Base-by-base conservation (phyloP, 257 asterid genomes). In the Fraxinus pennsylvanica region DNA sequence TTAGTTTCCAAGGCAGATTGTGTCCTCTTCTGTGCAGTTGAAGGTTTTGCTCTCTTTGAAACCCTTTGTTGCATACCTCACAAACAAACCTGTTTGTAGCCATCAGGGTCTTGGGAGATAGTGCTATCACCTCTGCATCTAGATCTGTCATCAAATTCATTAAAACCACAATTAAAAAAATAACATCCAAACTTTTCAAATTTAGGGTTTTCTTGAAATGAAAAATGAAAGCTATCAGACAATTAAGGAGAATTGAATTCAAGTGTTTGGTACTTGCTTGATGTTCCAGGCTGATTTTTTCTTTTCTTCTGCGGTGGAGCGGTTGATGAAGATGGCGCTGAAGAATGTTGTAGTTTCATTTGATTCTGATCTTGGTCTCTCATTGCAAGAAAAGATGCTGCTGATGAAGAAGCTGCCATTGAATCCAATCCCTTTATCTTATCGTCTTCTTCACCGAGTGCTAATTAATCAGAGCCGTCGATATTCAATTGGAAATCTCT, bases 11-110 rank as follows among this genome's bases (percentile, higher is more conserved):
- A 0, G 97, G 97, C 61, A 92, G 79, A 30, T 92, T 92, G 83
- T 92, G 97, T 13, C 97, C 97, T 71, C 97, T 82, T 74, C 96
- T 73, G 84, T 92, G 97, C 0, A 92, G 90, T 73, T 92, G 97
- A n/a, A 92, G 91, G 47, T 92, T 92, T 81, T 92, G 97, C 82
- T 92, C 97, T 27, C 97, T 75, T 41, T 92, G 97, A 66, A 92
- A 92, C 21, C 97, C 97, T 78, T 92, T 92, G 87, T 85, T 91
- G 87, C 97, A 92, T 0, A 92, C 97, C 66, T 92, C 96, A 67
- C 96, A 91, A 4, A 91, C 83, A 39, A 91, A 92, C 61, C 97
- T 84, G 88, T 91, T 92, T 50, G 93, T 91, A 0, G 97, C 95
- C 97, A 92, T 92, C 74, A 92, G 87, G 9, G 96, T 88, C 84